Conservation (phyloP, 176 grass and related monocot species). For the Musa itinerans region DNA sequence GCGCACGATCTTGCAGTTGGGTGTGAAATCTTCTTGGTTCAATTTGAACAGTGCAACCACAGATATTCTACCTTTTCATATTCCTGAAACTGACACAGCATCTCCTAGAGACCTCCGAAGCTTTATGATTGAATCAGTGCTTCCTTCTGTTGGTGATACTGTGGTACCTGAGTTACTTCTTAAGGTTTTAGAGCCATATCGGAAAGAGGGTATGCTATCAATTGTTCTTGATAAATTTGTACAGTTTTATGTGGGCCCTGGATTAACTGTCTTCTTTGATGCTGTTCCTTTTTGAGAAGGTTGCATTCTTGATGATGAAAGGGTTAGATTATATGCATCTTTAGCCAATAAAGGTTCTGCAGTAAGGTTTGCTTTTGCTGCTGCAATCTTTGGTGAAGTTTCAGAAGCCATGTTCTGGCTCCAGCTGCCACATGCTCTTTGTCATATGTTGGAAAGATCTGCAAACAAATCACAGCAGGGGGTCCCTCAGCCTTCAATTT, state of each 20-base stretch:
- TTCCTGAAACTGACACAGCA: slow-evolving; percentile 30
- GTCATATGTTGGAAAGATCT: slow-evolving; percentile 68
- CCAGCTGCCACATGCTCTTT: slow-evolving; percentile 77
- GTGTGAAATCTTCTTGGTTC: slow-evolving; percentile 93
- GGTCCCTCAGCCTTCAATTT: slow-evolving; percentile 28
- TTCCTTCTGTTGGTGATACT: slow-evolving; percentile 71
- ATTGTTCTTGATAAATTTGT: not conserved
- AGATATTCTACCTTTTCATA: slow-evolving; percentile 31
- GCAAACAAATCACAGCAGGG: slow-evolving; percentile 42
- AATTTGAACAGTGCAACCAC: slow-evolving; percentile 29
- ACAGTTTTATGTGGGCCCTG: slow-evolving; percentile 15
- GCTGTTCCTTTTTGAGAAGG: slow-evolving; percentile 38
- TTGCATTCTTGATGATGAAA: slow-evolving; percentile 94
- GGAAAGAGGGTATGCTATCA: slow-evolving; percentile 59
- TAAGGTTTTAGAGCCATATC: slow-evolving; percentile 91
- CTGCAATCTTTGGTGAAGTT: slow-evolving; percentile 76
- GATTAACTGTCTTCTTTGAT: slow-evolving; percentile 9
- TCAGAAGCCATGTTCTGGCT: slow-evolving; percentile 89
- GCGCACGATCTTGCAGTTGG: slow-evolving; percentile 83
- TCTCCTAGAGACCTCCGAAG: slow-evolving; percentile 62
- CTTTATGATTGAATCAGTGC: slow-evolving; percentile 84
- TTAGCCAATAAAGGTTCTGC: slow-evolving; percentile 57
- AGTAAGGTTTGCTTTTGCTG: slow-evolving; percentile 88
- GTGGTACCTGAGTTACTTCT: slow-evolving; percentile 94
- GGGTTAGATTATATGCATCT: slow-evolving; percentile 69